Base-by-base conservation (phyloP, 257 asterid species). In the Knoxia roxburghii region DNA sequence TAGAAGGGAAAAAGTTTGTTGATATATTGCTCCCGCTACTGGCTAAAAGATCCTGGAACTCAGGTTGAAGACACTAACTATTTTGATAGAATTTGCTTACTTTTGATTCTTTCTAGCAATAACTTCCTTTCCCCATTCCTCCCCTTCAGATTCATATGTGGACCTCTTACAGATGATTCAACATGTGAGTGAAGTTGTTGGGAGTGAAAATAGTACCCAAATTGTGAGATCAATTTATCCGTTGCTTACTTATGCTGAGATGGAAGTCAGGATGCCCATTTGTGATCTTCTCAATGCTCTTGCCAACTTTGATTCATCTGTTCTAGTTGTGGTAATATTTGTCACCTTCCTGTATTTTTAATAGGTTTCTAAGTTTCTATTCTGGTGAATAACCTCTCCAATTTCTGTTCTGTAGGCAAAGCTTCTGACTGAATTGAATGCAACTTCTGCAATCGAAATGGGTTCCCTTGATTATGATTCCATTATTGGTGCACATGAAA, bases 271-370 rank as follows among this genome's bases (percentile, higher is more conserved):
- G 41, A 68, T 68, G 33, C 78, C 92, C 46, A 82, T 93, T 60
- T 93, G 96, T 66, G 92, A 85, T 64, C 92, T 88, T 68, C 92
- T 94, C 73, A 92, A 82, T 79, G 81, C 95, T 73, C 75, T 90
- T 45, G 90, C 95, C 23, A 79, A 67, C 59, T 78, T 72, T 54
- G 96, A 94, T 82, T 70, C 92, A 68, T 84, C 92, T 69, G 66
- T 88, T 65, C 68, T 75, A 54, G 43, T 21, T 54, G 74, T 85
- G 96, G 99, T 90, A 88, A 71, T 70, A 58, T 76, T 69, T n/a
- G n/a, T n/a, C n/a, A 33, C 20, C 37, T 40, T n/a, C 27, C 33
- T 26, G 30, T 13, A 35, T 65, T 59, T 21, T 52, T 58, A 18
- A 43, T 35, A n/a, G n/a, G n/a, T n/a, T n/a, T 23, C 48, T 45